Conservation (phyloP, 2,329 filamentous ascomycete genomes). For the Aspergillus glaucus region DNA sequence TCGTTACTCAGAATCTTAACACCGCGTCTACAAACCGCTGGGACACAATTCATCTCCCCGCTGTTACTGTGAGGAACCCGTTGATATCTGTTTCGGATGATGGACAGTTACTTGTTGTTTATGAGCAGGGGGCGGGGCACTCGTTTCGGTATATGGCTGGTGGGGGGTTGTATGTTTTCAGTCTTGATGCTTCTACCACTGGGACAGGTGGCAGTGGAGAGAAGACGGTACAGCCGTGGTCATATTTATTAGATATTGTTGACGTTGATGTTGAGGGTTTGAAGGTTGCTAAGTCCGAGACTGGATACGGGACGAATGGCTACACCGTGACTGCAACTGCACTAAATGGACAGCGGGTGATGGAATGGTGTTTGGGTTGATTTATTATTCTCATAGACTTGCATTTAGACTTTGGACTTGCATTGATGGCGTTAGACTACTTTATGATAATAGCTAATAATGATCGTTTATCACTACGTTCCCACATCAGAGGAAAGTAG, state of each 20-base stretch:
- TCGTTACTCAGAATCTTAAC: slow-evolving; percentile 4
- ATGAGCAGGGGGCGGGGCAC: slow-evolving; percentile 12
- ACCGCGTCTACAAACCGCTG: slow-evolving; percentile 5
- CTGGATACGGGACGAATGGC: not conserved
- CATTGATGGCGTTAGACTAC: not conserved
- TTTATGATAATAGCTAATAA: not conserved
- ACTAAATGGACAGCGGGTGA: slow-evolving; percentile 1
- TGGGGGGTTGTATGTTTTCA: slow-evolving; percentile 14
- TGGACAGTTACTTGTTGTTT: slow-evolving; percentile 10
- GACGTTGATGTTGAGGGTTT: slow-evolving; percentile 9
- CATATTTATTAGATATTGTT: slow-evolving; percentile 12
- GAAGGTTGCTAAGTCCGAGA: not conserved
- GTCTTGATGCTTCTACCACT: slow-evolving; percentile 3
- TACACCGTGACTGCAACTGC: slow-evolving; percentile 2
- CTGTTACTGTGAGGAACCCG: slow-evolving; percentile 6
- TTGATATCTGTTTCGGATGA: slow-evolving; percentile 12
- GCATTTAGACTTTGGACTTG: not conserved
- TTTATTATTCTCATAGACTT: not conserved
- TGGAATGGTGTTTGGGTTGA: slow-evolving; percentile 7
- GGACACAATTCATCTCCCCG: slow-evolving; percentile 13
- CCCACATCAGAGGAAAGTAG: not conserved
- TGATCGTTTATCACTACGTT: not conserved
- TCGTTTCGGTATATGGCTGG: slow-evolving; percentile 9
- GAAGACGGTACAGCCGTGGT: slow-evolving; percentile 9
- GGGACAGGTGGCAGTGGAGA: not conserved